Conservation (phyloP, 1,139 yeast species). For the Kazachstania sp. region DNA sequence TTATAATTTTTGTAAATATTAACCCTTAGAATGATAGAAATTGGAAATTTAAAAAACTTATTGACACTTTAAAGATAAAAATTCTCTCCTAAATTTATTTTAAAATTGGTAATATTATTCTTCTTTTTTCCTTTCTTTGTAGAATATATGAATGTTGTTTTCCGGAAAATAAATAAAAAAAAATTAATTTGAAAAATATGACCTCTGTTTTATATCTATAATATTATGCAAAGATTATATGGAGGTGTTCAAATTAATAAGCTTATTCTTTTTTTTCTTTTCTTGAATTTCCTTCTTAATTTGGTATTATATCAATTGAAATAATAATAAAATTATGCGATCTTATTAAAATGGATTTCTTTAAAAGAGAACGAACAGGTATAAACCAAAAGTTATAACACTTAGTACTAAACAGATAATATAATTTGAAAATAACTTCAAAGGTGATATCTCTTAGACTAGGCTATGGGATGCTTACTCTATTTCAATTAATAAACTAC, state of each 20-base stretch:
- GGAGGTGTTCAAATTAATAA: neutral
- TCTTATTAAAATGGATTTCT: too few relatives aligned
- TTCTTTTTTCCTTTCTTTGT: too few relatives aligned
- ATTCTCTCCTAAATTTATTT: too few relatives aligned
- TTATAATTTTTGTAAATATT: neutral
- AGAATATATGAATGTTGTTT: too few relatives aligned
- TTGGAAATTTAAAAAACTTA: too few relatives aligned
- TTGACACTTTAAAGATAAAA: too few relatives aligned
- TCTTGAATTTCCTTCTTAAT: neutral
- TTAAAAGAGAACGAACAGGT: neutral
- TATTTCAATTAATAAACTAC: neutral
- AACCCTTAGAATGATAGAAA: too few relatives aligned
- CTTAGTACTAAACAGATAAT: conserved; percentile 6
- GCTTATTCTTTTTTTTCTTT: neutral
- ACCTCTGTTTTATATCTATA: neutral
- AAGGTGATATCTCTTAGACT: conserved; percentile 4
- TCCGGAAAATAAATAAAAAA: too few relatives aligned
- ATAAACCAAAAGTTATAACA: conserved; percentile 1
- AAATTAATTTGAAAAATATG: too few relatives aligned
- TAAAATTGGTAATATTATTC: too few relatives aligned
- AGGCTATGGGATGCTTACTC: conserved; percentile 3
- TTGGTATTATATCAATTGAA: neutral
- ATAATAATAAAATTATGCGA: neutral
- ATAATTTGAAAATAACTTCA: neutral
- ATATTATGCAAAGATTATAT: neutral